Evolutionary conservation across 768 basidiomycete genomes (phyloP).

Genomic region (Lentinula lateritia): DNA sequence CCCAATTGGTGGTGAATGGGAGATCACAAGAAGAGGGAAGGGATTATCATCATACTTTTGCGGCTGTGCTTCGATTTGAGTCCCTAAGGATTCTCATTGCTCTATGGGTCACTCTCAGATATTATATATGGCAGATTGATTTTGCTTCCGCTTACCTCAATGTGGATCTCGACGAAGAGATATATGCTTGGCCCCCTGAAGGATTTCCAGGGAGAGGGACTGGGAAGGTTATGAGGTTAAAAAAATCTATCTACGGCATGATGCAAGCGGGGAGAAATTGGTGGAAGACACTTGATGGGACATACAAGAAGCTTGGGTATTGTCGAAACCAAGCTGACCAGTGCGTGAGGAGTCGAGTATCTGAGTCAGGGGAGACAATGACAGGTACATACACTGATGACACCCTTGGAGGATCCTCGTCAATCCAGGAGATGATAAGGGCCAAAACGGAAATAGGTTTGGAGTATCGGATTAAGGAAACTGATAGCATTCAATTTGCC

Average conservation of each 20-base stretch:
- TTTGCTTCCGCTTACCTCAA: slow-evolving; percentile 3
- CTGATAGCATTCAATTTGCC: slow-evolving; percentile 1
- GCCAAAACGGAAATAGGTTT: neutral
- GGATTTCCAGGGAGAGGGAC: too few relatives aligned
- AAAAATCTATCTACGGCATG: neutral
- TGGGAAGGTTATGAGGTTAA: neutral
- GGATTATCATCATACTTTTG: slow-evolving; percentile 26
- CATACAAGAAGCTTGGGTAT: neutral
- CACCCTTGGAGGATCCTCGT: slow-evolving; percentile 5
- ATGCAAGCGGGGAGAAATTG: slow-evolving; percentile 4
- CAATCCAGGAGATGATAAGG: neutral
- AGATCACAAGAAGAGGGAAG: slow-evolving; percentile 25
- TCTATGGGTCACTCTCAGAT: neutral
- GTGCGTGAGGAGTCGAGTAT: neutral
- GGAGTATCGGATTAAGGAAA: neutral
- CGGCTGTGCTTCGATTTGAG: slow-evolving; percentile 14
- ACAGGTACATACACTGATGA: slow-evolving; percentile 6
- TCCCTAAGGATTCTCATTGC: slow-evolving; percentile 15
- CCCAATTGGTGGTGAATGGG: slow-evolving; percentile 23
- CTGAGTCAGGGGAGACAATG: neutral
- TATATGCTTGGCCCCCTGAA: too few relatives aligned
- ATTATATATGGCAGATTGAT: slow-evolving; percentile 2
- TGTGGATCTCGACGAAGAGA: slow-evolving; percentile 1
- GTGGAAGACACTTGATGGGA: neutral
- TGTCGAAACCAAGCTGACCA: neutral